Conservation (phyloP, 495 filamentous ascomycete species). For the Patellaria atrata region DNA sequence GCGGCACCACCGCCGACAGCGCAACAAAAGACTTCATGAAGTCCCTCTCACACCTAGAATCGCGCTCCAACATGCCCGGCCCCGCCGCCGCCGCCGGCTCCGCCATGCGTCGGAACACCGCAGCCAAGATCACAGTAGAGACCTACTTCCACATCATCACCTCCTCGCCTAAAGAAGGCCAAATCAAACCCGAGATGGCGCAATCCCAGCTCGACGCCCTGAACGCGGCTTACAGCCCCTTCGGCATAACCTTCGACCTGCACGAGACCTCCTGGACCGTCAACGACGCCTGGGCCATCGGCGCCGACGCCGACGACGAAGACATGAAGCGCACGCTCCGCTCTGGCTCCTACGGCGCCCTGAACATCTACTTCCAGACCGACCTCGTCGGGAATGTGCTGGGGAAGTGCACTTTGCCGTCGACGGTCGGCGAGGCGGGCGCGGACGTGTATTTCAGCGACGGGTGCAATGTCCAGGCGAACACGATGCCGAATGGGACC, state of each 20-base stretch:
- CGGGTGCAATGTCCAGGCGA: constrained; percentile 44
- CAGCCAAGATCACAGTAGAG: constrained; percentile 37
- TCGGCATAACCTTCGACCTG: constrained; percentile 40
- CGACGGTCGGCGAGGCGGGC: constrained; percentile 15
- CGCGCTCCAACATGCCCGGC: constrained; percentile 10
- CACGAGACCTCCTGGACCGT: constrained; percentile 38
- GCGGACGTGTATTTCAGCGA: constrained; percentile 33
- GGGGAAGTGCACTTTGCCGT: constrained; percentile 40
- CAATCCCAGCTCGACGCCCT: constrained; percentile 32
- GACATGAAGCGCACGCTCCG: constrained; percentile 46
- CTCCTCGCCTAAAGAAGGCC: constrained; percentile 32
- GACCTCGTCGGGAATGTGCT: constrained; percentile 34
- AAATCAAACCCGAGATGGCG: constrained; percentile 33
- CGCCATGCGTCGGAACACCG: no score
- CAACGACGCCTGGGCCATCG: constrained; percentile 41
- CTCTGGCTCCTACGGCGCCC: constrained; percentile 42
- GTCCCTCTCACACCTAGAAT: constrained; percentile 19
- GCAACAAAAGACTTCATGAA: constrained; percentile 20
- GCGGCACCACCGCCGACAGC: constrained; percentile 20
- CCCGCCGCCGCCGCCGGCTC: constrained; percentile 11
- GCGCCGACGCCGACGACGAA: constrained; percentile 30
- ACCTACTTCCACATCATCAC: constrained; percentile 52
- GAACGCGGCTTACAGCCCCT: constrained; percentile 36
- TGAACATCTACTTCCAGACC: constrained; percentile 52
- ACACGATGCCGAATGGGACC: constrained; percentile 39